Evolutionary conservation across 495 filamentous ascomycete genomes (phyloP).

Genomic region (Tuber calosporum): DNA sequence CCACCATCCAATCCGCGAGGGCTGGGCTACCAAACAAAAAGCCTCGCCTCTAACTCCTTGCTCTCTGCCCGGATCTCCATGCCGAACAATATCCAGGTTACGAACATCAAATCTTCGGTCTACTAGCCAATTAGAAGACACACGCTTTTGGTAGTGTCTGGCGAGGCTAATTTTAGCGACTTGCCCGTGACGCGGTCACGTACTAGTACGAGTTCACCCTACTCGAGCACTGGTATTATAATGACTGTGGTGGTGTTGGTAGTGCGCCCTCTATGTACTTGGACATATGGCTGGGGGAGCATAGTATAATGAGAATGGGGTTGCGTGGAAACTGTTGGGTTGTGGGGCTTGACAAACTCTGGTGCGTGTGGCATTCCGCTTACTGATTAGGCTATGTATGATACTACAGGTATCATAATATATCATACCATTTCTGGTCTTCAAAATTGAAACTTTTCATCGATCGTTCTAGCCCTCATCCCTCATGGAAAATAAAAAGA

Average conservation of each 20-base stretch:
- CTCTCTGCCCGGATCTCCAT: too few relatives aligned
- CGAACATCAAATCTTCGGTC: too few relatives aligned
- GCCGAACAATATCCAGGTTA: too few relatives aligned
- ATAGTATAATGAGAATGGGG: not conserved
- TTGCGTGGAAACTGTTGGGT: not conserved
- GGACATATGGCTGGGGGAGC: not conserved
- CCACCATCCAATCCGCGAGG: too few relatives aligned
- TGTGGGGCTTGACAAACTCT: not conserved
- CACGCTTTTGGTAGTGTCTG: not conserved
- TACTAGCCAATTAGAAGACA: too few relatives aligned
- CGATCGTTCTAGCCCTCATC: not conserved
- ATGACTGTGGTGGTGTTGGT: not conserved
- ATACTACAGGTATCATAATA: too few relatives aligned
- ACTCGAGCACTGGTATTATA: too few relatives aligned
- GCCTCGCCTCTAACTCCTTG: too few relatives aligned
- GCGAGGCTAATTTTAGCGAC: not conserved
- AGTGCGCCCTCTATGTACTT: not conserved
- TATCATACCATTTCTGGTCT: not conserved
- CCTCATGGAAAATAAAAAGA: not conserved
- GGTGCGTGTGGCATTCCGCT: not conserved
- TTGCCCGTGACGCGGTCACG: not conserved
- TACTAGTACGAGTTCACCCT: too few relatives aligned
- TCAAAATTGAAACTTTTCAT: not conserved
- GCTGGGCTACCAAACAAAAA: too few relatives aligned
- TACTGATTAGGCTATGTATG: not conserved